Evolutionary conservation across 148 eudicot genomes (phyloP), one percentile per base, ranked within the genome.

Genomic region (Rhododendron molle): DNA sequence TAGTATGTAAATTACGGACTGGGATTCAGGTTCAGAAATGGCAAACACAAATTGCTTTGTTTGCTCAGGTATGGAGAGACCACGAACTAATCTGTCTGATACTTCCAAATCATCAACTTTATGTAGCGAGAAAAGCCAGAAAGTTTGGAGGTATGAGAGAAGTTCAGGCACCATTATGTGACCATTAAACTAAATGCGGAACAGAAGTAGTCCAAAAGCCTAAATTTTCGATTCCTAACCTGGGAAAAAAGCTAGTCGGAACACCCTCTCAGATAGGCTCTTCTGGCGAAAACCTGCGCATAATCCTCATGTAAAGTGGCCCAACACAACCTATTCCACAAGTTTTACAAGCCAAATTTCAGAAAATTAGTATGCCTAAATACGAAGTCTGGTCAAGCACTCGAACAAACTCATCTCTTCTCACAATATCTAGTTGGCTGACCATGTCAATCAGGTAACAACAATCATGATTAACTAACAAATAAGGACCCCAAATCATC

Each of bases 1-100:
- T n/a, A 44, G 54, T 46, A 78, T 44, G 30, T 78, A 78, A 43
- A 78, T 32, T 44, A 78, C 52, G 26, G 52, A 44, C 30, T 78
- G 81, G 54, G 81, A 78, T 78, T 78, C 81, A 21, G 54, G 81
- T 78, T 78, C 52, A 44, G 7, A 12, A 10, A 78, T 78, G 54
- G 54, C 81, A 46, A 78, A 78, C 0, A 78, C 54, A 78, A 78
- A 43, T 44, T 78, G 81, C 26, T 78, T 78, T 78, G 81, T 78
- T 43, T 78, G 32, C 34, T 78, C 54, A 12, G 81, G 54, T 44
- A 78, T 44, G n/a, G 81, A 44, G 26, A 78, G 54, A 8, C 16
- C 16, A 44, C 52, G 32, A 78, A 78, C 30, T 44, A 78, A 43
- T 78, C 56, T 44, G 54, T 78, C 81, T 5, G 81, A 78, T 43